Evolutionary conservation across 257 asterid genomes (phyloP).

Genomic region (Agastache rugosa): DNA sequence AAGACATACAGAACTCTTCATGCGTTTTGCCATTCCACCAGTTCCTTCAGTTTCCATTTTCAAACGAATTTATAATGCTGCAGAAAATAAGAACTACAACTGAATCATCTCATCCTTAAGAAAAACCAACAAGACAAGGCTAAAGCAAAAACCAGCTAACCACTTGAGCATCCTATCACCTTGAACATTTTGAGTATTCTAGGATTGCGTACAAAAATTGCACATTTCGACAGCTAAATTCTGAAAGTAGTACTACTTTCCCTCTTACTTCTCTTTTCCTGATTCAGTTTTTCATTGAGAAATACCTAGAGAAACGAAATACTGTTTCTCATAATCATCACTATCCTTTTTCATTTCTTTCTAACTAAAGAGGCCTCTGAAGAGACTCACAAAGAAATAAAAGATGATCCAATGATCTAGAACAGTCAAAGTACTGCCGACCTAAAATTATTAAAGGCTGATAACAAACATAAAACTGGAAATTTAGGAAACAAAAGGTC

Average conservation of each 20-base stretch:
- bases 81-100: slow-evolving; percentile 32
- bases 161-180: not conserved
- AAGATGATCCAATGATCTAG: not conserved
- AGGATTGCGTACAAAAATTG: slow-evolving; percentile 20
- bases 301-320: not conserved
- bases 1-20: slow-evolving; percentile 61
- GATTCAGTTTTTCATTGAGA: not conserved
- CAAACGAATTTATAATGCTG: slow-evolving; percentile 34
- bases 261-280: not conserved
- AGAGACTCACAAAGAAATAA: not conserved
- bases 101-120: slow-evolving; percentile 1
- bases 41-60: slow-evolving; percentile 56
- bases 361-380: not conserved
- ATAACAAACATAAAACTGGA: not conserved
- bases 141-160: not conserved
- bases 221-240: not conserved
- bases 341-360: not conserved
- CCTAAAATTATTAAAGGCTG: not conserved
- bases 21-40: slow-evolving; percentile 54
- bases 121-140: not conserved
- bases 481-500: not conserved
- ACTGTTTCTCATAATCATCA: not conserved
- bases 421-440: not conserved
- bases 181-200: not conserved
- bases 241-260: not conserved